Base-by-base conservation (phyloP, 495 filamentous ascomycete genomes). In the Aspergillus wentii region DNA sequence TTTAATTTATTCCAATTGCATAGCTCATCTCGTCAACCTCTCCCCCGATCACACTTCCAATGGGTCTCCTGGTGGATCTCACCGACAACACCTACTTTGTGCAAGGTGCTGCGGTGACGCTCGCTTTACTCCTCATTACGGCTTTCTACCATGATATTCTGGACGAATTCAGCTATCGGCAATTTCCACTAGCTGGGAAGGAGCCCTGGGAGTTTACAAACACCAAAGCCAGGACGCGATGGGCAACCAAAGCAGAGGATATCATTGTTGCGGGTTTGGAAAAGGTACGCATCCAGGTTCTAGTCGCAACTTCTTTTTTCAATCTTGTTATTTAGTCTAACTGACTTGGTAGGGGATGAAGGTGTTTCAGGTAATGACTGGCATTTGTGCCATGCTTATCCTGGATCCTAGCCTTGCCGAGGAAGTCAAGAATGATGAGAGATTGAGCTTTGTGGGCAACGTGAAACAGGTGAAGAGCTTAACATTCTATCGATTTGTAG, bases 401-500 rank as follows among this genome's bases (percentile, higher is more conserved):
- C 37, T 76, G 30, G 65, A 71, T 7, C 71, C 68, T 14, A 59
- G 51, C 28, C 71, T 62, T 45, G 59, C 70, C 10, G 59, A 74
- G 22, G 72, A 76, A 47, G 43, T 74, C 32, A 72, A 72, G 41
- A 71, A 56, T 38, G 46, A 72, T 26, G 51, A 55, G 3, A 19
- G 57, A 23, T 36, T 62, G n/a, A 49, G 60, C 38, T 72, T 75
- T 40, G 40, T 57, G 17, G 58, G 56, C 14, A 59, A 64, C 1
- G 57, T 62, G 31, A 44, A 41, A 22, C 68, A 63, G 43, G 68
- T 68, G n/a, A n/a, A n/a, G n/a, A n/a, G n/a, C n/a, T n/a, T n/a
- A n/a, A n/a, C n/a, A n/a, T n/a, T n/a, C n/a, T n/a, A 56, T 40
- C 47, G 17, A 29, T 39, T n/a, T 44, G 52, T 20, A 29, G 45